Evolutionary conservation across 305 asterid species (phyloP), one percentile per base, ranked within the genome.

Genomic region (Vinca major): DNA sequence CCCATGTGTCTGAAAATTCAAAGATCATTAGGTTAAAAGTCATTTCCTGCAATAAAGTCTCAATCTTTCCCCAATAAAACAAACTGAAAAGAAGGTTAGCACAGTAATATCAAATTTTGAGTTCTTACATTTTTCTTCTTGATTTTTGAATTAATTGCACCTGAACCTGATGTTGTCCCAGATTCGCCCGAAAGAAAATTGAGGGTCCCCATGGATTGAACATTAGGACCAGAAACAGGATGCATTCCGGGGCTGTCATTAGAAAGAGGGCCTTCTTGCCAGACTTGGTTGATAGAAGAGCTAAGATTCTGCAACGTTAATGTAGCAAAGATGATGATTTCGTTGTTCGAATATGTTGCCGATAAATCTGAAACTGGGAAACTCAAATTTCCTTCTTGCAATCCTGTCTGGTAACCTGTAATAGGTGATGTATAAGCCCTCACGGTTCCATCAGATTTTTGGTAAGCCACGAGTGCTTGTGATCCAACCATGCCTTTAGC

Each of bases 211-310:
- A 75, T 74, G 5, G 96, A 82, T 73, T 77, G 91, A 41, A 86
- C 73, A 81, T 86, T 89, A 39, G 81, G 65, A 19, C 93, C 95
- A 19, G 91, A 21, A 16, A 81, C 75, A 21, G 84, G 67, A 79
- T 91, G 98, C 73, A 71, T 57, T 4, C 79, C 82, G 5, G 95
- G 97, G 40, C 81, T 67, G 60, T 76, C 87, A 4, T 85, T 84
- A 4, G 96, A 87, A 69, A 89, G 57, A 0, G 98, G 90, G 13
- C 96, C 98, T 40, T 87, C 90, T 74, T 91, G 98, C 98, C 98
- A 91, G 19, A 87, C 86, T 76, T 91, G 98, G 75, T 89, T 89
- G 44, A 89, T 74, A 9, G 78, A 73, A n/a, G 91, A 75, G 77
- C 86, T 86, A 0, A 79, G 62, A 45, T 81, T 79, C 9, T 80